Conservation (phyloP, 495 filamentous ascomycete genomes). For the Penicillium coffeae region DNA sequence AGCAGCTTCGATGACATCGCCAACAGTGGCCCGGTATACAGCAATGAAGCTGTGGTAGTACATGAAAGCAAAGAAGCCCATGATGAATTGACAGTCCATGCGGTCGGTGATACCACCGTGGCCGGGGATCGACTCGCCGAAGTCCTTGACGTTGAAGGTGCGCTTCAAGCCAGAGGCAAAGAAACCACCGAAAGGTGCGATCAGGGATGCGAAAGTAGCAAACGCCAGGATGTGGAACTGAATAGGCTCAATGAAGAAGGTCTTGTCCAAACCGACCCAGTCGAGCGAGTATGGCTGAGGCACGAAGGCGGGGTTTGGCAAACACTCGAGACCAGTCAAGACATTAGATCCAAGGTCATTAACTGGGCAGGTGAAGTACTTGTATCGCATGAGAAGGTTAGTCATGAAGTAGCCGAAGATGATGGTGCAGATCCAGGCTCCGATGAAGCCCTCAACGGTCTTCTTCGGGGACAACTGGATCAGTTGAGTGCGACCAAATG, state of each 20-base stretch:
- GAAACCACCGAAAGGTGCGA: constrained; percentile 98
- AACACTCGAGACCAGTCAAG: constrained; percentile 85
- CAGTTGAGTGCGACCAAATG: constrained; percentile 91
- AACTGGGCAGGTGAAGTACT: constrained; percentile 98
- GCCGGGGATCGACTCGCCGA: constrained; percentile 95
- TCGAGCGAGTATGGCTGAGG: constrained; percentile 73
- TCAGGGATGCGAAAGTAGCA: constrained; percentile 91
- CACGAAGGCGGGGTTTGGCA: constrained; percentile 88
- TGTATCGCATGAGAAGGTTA: constrained; percentile 82
- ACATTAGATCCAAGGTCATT: constrained; percentile 93
- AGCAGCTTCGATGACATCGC: constrained; percentile 79
- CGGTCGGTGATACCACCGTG: constrained; percentile 98
- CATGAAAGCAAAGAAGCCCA: constrained; percentile 98
- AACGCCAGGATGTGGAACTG: constrained; percentile 91
- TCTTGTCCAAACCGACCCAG: constrained; percentile 56
- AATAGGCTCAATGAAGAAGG: constrained; percentile 73
- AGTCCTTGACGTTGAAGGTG: constrained; percentile 99
- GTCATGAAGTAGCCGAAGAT: constrained; percentile 80
- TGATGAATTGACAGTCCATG: constrained; percentile 99
- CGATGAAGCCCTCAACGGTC: constrained; percentile 97
- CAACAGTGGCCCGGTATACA: constrained; percentile 72
- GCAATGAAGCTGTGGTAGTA: constrained; percentile 99
- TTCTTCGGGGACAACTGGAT: constrained; percentile 99
- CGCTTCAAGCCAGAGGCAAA: constrained; percentile 97
- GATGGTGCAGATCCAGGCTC: constrained; percentile 94